phyloP scores from a whole-genome alignment of 2,329 filamentous ascomycete genomes.

The Colletotrichum siamense region DNA sequence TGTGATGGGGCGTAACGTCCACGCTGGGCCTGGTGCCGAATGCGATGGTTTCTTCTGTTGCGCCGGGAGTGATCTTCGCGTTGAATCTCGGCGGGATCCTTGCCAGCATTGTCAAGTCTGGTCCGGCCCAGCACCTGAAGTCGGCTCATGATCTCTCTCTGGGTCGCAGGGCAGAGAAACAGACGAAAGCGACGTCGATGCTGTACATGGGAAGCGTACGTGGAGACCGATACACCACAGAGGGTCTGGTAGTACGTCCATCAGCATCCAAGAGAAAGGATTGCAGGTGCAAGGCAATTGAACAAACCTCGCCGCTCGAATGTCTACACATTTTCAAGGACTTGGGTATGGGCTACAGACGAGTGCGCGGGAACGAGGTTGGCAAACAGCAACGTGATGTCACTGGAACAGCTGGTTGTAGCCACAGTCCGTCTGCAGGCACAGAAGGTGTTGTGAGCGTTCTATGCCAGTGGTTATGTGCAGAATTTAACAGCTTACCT shows the following conservation, averaged over 20 bases:
- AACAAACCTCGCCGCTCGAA: not conserved
- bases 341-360: not conserved
- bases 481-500: not conserved
- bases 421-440: not conserved
- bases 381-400: not conserved
- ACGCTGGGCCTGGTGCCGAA: not conserved
- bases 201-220: not conserved
- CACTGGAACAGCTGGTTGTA: not conserved
- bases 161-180: not conserved
- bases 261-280: not conserved
- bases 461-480: not conserved
- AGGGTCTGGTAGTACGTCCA: not conserved
- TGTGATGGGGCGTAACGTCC: not conserved
- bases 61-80: not conserved
- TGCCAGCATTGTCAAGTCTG: not conserved
- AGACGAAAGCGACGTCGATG: not conserved
- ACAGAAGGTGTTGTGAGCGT: not conserved
- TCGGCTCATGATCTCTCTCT: not conserved
- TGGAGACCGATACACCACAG: not conserved
- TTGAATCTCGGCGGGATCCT: fast-evolving
- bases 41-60: not conserved
- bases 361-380: not conserved
- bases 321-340: not conserved
- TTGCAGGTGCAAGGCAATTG: not conserved
- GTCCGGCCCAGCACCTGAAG: not conserved